Conservation (phyloP, 176 grass and related monocot genomes). For the Hsuehochloa calcarea region DNA sequence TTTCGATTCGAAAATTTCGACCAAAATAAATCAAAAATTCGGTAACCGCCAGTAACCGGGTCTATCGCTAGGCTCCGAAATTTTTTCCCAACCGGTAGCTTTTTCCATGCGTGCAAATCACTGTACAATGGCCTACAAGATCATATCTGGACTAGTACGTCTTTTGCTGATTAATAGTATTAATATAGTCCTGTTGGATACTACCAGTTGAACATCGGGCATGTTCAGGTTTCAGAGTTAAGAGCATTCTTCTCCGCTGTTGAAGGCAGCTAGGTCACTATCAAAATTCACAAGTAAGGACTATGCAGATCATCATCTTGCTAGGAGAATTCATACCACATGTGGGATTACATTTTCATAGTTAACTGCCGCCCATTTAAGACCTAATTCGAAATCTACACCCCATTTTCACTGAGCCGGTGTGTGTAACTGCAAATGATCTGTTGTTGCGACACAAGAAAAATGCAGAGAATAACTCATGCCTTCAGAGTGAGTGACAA, state of each 20-base stretch:
- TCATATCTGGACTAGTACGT: background rate
- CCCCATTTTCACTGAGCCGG: background rate
- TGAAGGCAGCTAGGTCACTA: background rate
- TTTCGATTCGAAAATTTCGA: too few relatives aligned
- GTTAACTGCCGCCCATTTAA: background rate
- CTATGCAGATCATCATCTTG: background rate
- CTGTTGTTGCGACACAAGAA: background rate
- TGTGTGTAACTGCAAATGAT: background rate
- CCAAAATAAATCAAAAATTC: too few relatives aligned
- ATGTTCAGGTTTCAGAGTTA: background rate
- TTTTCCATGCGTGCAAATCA: too few relatives aligned
- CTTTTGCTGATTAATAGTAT: background rate
- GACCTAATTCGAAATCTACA: background rate
- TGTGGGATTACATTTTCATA: background rate
- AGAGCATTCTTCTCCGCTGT: background rate
- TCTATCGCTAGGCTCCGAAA: too few relatives aligned
- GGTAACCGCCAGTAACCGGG: too few relatives aligned
- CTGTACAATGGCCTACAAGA: background rate
- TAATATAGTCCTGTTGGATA: background rate
- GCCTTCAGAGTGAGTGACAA: background rate
- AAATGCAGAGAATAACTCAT: background rate
- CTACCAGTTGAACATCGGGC: background rate
- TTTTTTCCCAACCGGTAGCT: too few relatives aligned
- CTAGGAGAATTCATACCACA: background rate
- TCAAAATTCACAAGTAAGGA: background rate